These are phyloP conservation scores for Leptomonas pyrrhocoris DNA, from an alignment of 208 protist species.

Conservation along the genomic window DNA sequence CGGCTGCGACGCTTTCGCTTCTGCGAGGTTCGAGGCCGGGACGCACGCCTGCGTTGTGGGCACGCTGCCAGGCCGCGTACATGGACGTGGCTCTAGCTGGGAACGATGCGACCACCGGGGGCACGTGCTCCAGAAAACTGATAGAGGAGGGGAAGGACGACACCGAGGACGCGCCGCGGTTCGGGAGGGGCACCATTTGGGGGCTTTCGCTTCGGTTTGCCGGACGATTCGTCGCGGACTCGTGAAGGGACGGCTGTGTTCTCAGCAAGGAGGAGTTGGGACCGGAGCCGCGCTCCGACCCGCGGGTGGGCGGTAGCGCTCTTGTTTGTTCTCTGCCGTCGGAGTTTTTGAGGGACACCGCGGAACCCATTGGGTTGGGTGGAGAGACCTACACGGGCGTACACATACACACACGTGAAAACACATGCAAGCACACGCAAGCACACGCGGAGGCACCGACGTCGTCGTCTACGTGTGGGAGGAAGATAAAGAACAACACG, in stretches of 20 bases:
- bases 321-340: neutral
- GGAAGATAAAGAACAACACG: neutral
- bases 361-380: conserved; percentile 3
- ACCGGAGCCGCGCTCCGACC: neutral
- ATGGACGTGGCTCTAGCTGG: neutral
- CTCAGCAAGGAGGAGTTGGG: neutral
- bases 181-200: conserved; percentile 7
- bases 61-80: neutral
- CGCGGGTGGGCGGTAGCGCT: neutral
- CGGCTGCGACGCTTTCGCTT: neutral
- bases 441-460: neutral
- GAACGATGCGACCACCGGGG: neutral
- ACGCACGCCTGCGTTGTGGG: neutral
- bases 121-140: conserved; percentile 2
- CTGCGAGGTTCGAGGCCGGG: neutral
- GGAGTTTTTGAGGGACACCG: neutral
- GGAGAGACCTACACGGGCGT: no score
- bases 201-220: neutral
- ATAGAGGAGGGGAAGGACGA: conserved; percentile 9
- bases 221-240: neutral
- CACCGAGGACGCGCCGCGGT: neutral
- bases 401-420: neutral
- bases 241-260: neutral
- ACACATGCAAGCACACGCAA: neutral
- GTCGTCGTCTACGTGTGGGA: neutral